Percentiles rank a stretch among this genome's conserved stretches.
phyloP scores from a whole-genome alignment of 1,139 yeast species.

The Yamadazyma epiphylla region DNA sequence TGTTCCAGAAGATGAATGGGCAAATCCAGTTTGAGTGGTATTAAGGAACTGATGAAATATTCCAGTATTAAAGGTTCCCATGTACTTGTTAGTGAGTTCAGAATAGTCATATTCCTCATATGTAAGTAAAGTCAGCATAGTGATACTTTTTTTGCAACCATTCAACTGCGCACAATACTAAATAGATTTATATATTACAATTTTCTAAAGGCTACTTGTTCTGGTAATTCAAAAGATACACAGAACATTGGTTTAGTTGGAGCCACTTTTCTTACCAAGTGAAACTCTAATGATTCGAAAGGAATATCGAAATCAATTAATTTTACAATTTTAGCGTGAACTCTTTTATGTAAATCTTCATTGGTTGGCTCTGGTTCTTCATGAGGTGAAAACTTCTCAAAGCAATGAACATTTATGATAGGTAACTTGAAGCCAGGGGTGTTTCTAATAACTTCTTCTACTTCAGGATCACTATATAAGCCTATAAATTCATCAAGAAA shows the following conservation, averaged over 20 bases:
- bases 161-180: no score
- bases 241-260: slow-evolving; percentile 98
- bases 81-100: slow-evolving; percentile 21
- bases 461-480: slow-evolving; percentile 44
- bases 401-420: slow-evolving; percentile 81
- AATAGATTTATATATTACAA: background rate
- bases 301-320: slow-evolving; percentile 50
- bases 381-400: slow-evolving; percentile 74
- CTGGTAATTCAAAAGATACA: slow-evolving; percentile 74
- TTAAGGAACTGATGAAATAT: slow-evolving; percentile 41
- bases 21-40: slow-evolving; percentile 56
- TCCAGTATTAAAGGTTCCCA: slow-evolving; percentile 24
- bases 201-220: slow-evolving; percentile 62
- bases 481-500: slow-evolving; percentile 78
- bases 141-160: background rate
- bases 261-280: slow-evolving; percentile 87
- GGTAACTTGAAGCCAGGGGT: slow-evolving; percentile 61
- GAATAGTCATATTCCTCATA: slow-evolving; percentile 20
- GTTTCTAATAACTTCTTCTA: slow-evolving; percentile 26
- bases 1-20: slow-evolving; percentile 41
- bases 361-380: slow-evolving; percentile 64
- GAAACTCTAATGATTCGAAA: slow-evolving; percentile 53
- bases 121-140: slow-evolving; percentile 19
- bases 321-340: slow-evolving; percentile 55
- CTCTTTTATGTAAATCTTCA: slow-evolving; percentile 60